Base-by-base conservation (phyloP, 192 early-diverging fungal species). In the Backusella macrospora region DNA sequence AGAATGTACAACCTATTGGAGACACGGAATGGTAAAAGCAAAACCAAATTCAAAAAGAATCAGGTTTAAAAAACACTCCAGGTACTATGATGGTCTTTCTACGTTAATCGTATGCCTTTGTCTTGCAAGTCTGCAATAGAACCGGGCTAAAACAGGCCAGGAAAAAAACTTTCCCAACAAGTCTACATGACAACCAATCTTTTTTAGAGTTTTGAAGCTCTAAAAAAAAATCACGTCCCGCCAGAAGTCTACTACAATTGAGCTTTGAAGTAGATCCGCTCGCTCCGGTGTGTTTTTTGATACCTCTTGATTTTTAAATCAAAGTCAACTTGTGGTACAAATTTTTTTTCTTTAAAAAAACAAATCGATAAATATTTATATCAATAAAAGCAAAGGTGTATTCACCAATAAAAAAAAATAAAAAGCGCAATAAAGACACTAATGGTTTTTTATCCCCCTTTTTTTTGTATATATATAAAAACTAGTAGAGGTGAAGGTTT, bases 61-160 rank as follows among this genome's bases (percentile, higher is more conserved):
- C 12, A 26, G 14, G 14, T 34, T 34, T 34, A 2, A 34, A 34
- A 34, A 67, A 44, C 62, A 70, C 65, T 48, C 64, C 65, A 71
- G 48, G 76, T 72, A 77, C 76, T 77, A 77, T 77, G 76, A 77
- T 77, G 70, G 66, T 70, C 63, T 72, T 68, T 40, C 46, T 45
- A 68, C 43, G 62, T 29, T 18, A 46, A 37, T 63, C 18, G 68
- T 15, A 68, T 64, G 62, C 29, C 37, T 55, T 49, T 43, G 62
- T 62, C 47, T 70, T 8, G 68, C 68, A 70, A 37, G 29, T 70
- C 23, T 66, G 65, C 40, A 65, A 44, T 38, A 75, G 44, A 63
- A 15, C 63, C 45, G 63, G 74, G 76, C 76, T 48, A 77, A 77
- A 66, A n/a, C 70, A 72, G 52, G 47, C 38, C 14, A 29, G 44